Evolutionary conservation across 106 monocot genomes (phyloP).

Genomic region (Dioscorea zingiberensis): DNA sequence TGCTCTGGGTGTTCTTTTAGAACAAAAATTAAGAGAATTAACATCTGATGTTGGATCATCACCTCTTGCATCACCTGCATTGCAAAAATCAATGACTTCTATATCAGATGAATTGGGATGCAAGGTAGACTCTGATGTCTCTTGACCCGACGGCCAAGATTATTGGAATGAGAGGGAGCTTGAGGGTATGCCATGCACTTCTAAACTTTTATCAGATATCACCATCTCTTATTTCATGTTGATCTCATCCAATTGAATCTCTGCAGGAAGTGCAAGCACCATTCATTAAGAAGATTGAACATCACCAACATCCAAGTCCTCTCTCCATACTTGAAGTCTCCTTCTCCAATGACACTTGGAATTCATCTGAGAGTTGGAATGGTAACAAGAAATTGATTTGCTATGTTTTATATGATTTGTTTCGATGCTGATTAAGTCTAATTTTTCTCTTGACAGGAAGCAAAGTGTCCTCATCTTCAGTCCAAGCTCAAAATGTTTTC

Average conservation of each 20-base stretch:
- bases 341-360: conserved; percentile 51
- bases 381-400: conserved; percentile 19
- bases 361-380: conserved; percentile 42
- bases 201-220: no score
- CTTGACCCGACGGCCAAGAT: conserved; percentile 20
- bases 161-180: conserved; percentile 5
- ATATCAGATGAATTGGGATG: no score
- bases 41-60: conserved; percentile 24
- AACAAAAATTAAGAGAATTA: conserved; percentile 79
- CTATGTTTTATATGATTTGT: neutral
- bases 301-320: conserved; percentile 41
- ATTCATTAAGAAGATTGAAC: no score
- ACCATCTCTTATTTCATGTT: no score
- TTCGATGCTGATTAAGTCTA: neutral
- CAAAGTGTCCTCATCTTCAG: conserved; percentile 7
- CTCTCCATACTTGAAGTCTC: conserved; percentile 57
- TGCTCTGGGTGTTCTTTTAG: conserved; percentile 69
- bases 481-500: conserved; percentile 8
- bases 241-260: no score
- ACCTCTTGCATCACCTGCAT: conserved; percentile 9
- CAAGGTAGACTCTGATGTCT: no score
- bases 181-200: conserved; percentile 25
- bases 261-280: no score
- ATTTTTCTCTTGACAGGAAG: conserved; percentile 20
- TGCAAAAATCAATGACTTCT: conserved; percentile 18